A percentile compares a stretch with the other conserved stretches of the same genome.
phyloP scores from a whole-genome alignment of 164 flowering plant species.

The Kingdonia uniflora region DNA sequence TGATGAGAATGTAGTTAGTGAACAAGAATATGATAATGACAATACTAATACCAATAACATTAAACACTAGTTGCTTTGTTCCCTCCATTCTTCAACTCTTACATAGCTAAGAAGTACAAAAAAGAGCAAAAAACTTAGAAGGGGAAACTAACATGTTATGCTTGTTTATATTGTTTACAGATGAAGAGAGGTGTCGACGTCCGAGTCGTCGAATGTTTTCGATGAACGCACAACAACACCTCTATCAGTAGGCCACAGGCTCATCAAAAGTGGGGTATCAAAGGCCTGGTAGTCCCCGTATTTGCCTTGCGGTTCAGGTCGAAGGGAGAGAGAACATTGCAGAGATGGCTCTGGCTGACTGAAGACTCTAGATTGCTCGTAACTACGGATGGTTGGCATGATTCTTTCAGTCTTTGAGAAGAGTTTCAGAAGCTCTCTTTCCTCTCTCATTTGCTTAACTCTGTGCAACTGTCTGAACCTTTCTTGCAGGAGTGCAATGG shows the following conservation, averaged over 20 bases:
- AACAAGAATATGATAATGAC: constrained; percentile 25
- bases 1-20: constrained; percentile 25
- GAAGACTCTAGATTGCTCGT: constrained; percentile 18
- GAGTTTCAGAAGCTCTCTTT: constrained; percentile 32
- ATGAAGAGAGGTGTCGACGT: constrained; percentile 63
- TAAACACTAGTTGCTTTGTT: constrained; percentile 22
- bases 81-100: constrained; percentile 13
- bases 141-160: constrained; percentile 15
- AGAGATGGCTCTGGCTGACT: constrained; percentile 18
- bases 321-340: constrained; percentile 12
- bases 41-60: constrained; percentile 1
- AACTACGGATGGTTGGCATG: constrained; percentile 6
- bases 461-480: constrained; percentile 35
- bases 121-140: constrained; percentile 3
- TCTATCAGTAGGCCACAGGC: constrained; percentile 17
- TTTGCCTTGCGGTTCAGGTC: constrained; percentile 9
- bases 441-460: constrained; percentile 43
- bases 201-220: constrained; percentile 24
- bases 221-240: constrained; percentile 10
- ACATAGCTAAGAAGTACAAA: constrained; percentile 13
- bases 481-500: constrained; percentile 40
- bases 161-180: constrained; percentile 25
- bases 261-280: constrained; percentile 15
- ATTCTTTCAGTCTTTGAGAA: constrained; percentile 24
- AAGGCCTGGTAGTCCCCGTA: constrained; percentile 4